These are phyloP conservation scores for Hortaea werneckii DNA, from an alignment of 2,329 filamentous ascomycete genomes.

Conservation along the genomic window DNA sequence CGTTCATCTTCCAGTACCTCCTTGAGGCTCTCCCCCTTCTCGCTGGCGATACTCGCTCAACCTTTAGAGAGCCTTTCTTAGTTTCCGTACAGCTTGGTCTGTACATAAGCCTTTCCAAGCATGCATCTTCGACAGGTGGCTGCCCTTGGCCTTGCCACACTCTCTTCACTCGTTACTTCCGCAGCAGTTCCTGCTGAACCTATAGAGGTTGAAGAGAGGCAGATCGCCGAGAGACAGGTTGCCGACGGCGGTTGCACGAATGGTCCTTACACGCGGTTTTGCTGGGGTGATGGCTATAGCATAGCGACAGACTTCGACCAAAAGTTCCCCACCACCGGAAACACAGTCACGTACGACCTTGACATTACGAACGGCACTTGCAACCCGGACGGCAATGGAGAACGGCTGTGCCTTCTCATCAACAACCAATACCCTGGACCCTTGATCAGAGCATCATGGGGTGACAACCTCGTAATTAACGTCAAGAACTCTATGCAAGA, in stretches of 20 bases:
- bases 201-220: background rate
- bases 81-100: background rate
- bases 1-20: background rate
- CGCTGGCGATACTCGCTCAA: background rate
- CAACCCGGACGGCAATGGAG: constrained; percentile 30
- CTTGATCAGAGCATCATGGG: constrained; percentile 41
- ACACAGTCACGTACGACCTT: constrained; percentile 25
- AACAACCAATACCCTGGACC: constrained; percentile 60
- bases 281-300: constrained; percentile 35
- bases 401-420: constrained; percentile 36
- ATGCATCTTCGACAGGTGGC: background rate
- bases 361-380: constrained; percentile 26
- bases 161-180: constrained; percentile 2
- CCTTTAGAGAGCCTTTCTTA: background rate
- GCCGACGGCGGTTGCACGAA: constrained; percentile 28
- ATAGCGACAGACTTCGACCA: constrained; percentile 37
- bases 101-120: background rate
- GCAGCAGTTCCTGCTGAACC: constrained; percentile 1
- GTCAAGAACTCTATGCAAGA: constrained; percentile 31
- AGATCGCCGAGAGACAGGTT: no score
- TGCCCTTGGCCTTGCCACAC: constrained; percentile 2
- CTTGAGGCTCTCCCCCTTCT: background rate
- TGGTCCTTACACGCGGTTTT: constrained; percentile 29
- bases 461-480: constrained; percentile 17
- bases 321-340: constrained; percentile 32